Percentiles rank a stretch among this genome's conserved stretches.
These are phyloP conservation scores for Arthrobotrys entomopaga DNA, from an alignment of 2,329 filamentous ascomycete genomes.

Conservation along the genomic window DNA sequence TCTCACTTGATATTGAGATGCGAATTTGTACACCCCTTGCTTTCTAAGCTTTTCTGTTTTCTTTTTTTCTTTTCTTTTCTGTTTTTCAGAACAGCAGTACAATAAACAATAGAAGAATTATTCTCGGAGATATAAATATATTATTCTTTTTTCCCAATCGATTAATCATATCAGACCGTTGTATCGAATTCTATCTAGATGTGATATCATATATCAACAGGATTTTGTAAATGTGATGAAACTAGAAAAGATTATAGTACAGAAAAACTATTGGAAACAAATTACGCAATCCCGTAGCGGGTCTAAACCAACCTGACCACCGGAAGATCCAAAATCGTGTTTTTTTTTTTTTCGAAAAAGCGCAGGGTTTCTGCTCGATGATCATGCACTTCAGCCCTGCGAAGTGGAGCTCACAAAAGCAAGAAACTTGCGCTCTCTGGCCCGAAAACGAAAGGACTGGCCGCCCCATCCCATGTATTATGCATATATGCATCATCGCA, in stretches of 20 bases:
- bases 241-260: no score
- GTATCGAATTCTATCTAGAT: no score
- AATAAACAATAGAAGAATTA: neutral
- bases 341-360: neutral
- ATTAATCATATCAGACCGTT: no score
- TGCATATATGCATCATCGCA: no score
- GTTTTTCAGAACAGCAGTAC: no score
- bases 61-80: neutral
- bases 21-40: neutral
- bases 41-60: neutral
- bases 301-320: neutral
- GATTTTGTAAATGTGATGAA: no score
- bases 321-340: no score
- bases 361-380: neutral
- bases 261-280: no score
- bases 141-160: neutral
- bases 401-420: slow-evolving; percentile 6
- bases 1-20: no score
- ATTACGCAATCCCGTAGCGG: no score
- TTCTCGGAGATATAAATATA: neutral
- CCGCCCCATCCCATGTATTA: neutral
- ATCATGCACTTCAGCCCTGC: slow-evolving; percentile 31
- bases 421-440: neutral
- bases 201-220: no score
- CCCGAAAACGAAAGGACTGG: neutral